These are phyloP conservation scores for Xeromyces bisporus DNA, from an alignment of 495 filamentous ascomycete genomes.

Conservation along the genomic window DNA sequence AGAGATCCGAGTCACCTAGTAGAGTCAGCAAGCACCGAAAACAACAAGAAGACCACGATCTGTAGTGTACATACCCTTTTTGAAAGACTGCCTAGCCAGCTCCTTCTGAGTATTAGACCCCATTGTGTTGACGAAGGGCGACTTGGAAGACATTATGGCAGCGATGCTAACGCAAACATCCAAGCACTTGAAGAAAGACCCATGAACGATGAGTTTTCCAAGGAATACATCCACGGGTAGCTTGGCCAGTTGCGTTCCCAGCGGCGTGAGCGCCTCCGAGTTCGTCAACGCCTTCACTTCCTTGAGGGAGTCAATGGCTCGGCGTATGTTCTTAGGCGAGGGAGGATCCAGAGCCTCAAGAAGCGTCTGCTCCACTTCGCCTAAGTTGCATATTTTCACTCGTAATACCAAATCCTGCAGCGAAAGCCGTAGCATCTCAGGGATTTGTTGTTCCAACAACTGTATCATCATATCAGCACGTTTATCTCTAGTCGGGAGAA, in stretches of 20 bases:
- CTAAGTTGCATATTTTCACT: constrained; percentile 94
- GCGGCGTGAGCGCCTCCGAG: constrained; percentile 65
- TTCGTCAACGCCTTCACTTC: constrained; percentile 81
- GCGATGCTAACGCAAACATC: constrained; percentile 83
- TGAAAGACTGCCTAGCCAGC: constrained; percentile 55
- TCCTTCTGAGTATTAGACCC: constrained; percentile 70
- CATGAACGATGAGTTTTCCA: constrained; percentile 78
- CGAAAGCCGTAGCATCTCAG: constrained; percentile 85
- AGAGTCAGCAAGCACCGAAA: constrained; percentile 4
- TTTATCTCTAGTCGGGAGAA: not conserved
- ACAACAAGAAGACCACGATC: constrained; percentile 1
- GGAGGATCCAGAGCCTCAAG: constrained; percentile 84
- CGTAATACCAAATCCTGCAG: constrained; percentile 86
- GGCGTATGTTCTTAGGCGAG: constrained; percentile 72
- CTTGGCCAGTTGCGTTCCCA: constrained; percentile 73
- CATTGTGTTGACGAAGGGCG: constrained; percentile 74
- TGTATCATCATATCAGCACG: constrained; percentile 11
- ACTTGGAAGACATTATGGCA: constrained; percentile 84
- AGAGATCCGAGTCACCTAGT: constrained; percentile 68
- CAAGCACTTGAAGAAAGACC: constrained; percentile 70
- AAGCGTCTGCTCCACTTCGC: constrained; percentile 75
- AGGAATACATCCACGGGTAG: constrained; percentile 86
- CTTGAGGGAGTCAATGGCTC: constrained; percentile 79
- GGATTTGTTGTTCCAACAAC: constrained; percentile 81
- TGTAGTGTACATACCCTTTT: constrained; percentile 29